Evolutionary conservation across 495 filamentous ascomycete species (phyloP), one percentile per base, ranked within the genome.

Genomic region (Hypoxylon lienhwacheense): DNA sequence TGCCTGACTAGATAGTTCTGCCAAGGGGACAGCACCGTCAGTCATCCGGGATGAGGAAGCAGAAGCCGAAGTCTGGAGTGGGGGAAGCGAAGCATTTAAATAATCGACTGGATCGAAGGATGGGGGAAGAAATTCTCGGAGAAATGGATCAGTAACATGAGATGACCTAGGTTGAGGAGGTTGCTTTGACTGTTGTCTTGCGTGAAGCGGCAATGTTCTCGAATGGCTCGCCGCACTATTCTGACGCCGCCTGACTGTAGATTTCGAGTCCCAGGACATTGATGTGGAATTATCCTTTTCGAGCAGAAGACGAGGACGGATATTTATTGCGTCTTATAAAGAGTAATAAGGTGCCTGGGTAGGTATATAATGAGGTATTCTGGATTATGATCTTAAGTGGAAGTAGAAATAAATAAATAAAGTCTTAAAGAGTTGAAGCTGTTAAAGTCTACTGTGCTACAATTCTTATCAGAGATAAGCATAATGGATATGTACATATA

Each of bases 31-130:
- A 14, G 82, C 73, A 17, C 67, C 69, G 14, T 73, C 70, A 25
- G 41, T 61, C 35, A 59, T 29, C 7, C 43, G 47, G 28, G 47
- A 58, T 25, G 17, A 6, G 4, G 56, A 44, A 10, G 55, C 47
- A 11, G 43, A 12, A 11, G 55, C 11, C 19, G 61, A 42, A 7
- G 57, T 78, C 19, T 84, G 78, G 2, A 88, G 76, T 5, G 83
- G 64, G 4, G 90, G 87, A 5, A 96, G 79, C 8, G 80, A 78
- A 36, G 80, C 73, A 69, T 96, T 95, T 62, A 95, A 82, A 70
- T 90, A 95, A 28, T 86, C 81, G 61, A 81, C 86, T 12, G 88
- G 78, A 70, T 91, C 87, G 68, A 95, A 96, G 43, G 83, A 78
- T 7, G 84, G 80, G 35, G 77, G 73, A 20, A 88, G 76, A 68